A percentile compares a stretch with the other conserved stretches of the same genome.
Evolutionary conservation across 106 monocot species (phyloP).

Genomic region (Iris macrosiphon): DNA sequence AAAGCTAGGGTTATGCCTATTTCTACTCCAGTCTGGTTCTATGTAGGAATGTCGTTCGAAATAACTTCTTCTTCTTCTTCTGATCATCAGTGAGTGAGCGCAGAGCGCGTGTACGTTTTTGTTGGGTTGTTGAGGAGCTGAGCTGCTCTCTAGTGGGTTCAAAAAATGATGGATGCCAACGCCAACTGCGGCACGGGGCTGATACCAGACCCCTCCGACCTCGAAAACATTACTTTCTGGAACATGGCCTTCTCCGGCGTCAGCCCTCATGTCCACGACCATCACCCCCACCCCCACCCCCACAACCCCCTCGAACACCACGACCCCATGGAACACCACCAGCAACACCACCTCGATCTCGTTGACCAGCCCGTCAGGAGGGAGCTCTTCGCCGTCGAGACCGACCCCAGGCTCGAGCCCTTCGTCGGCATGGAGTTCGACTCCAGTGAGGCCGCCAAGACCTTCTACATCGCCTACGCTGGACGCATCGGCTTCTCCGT

Average conservation of each 20-base stretch:
- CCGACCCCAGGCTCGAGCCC: constrained; percentile 50
- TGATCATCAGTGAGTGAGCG: neutral
- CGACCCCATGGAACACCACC: constrained; percentile 12
- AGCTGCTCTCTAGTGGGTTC: neutral
- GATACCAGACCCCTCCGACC: constrained; percentile 40
- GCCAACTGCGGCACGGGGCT: constrained; percentile 28
- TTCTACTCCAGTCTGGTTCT: neutral
- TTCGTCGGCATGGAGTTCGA: constrained; percentile 75
- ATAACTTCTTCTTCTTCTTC: neutral
- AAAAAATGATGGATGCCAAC: constrained; percentile 31
- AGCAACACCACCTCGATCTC: constrained; percentile 21
- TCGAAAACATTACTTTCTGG: constrained; percentile 78
- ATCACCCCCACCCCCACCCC: constrained; percentile 12
- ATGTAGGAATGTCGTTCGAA: neutral
- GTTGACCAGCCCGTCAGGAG: constrained; percentile 30
- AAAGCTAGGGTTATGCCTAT: neutral
- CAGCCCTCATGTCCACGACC: constrained; percentile 43
- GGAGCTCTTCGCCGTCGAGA: constrained; percentile 47
- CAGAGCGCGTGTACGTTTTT: neutral
- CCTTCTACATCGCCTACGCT: constrained; percentile 76
- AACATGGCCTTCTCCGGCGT: constrained; percentile 50
- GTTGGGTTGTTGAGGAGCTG: neutral
- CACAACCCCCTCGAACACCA: constrained; percentile 14
- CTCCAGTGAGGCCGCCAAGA: constrained; percentile 68
- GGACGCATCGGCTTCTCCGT: constrained; percentile 65